These are phyloP conservation scores for Neurospora hispaniola DNA, from an alignment of 495 filamentous ascomycete species.

Conservation along the genomic window DNA sequence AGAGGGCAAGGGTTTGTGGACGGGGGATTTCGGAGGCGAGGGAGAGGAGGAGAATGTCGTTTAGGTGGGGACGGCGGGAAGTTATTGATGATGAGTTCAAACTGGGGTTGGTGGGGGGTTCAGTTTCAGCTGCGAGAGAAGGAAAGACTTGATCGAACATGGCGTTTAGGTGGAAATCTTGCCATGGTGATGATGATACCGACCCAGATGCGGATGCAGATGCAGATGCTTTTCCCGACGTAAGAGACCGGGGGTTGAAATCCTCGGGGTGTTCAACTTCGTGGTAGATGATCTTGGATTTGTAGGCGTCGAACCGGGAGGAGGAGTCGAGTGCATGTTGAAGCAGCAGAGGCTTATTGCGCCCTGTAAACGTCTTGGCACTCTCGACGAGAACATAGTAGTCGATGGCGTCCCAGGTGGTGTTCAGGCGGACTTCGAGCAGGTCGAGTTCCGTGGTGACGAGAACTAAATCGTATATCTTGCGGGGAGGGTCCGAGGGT, in stretches of 20 bases:
- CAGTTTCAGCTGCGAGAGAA: conserved; percentile 16
- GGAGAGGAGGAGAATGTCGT: conserved; percentile 36
- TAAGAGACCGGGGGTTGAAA: conserved; percentile 18
- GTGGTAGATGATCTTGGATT: conserved; percentile 45
- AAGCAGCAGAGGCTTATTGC: conserved; percentile 37
- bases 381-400: conserved; percentile 49
- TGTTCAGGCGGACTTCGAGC: conserved; percentile 48
- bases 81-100: too few relatives aligned
- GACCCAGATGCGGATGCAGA: neutral
- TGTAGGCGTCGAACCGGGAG: conserved; percentile 28
- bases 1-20: conserved; percentile 30
- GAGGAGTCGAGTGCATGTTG: conserved; percentile 12
- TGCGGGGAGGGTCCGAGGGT: conserved; percentile 20
- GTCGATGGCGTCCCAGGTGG: conserved; percentile 38
- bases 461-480: conserved; percentile 46
- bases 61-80: conserved; percentile 13
- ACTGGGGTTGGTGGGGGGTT: neutral
- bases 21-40: conserved; percentile 46
- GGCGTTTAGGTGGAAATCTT: conserved; percentile 42
- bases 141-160: conserved; percentile 41
- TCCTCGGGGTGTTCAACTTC: conserved; percentile 33
- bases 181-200: conserved; percentile 3
- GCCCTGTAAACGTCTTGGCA: conserved; percentile 38
- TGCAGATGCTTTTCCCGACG: conserved; percentile 25
- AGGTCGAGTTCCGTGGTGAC: conserved; percentile 47